Base-by-base conservation (phyloP, 495 filamentous ascomycete genomes). In the Penicillium crystallinum region DNA sequence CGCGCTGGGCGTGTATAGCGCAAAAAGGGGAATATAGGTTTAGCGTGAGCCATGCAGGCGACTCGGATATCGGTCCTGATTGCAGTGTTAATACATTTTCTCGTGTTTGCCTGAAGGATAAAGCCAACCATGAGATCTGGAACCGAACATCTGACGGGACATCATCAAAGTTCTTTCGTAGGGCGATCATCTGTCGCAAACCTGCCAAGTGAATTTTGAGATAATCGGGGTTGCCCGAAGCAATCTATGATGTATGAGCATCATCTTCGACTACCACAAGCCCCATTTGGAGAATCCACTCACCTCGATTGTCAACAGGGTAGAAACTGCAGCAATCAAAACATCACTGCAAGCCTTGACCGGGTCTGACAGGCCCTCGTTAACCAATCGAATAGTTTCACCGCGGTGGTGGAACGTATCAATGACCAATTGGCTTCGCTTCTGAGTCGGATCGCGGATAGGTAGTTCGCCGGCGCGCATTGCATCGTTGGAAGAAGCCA, bases 161-260 rank as follows among this genome's bases (percentile, higher is more conserved):
- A 25, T 77, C 72, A 10, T 70, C 64, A 35, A 77, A 73, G 36
- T 60, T 72, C 23, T 70, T 67, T 43, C 74, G 59, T 51, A 77
- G 55, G n/a, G 63, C 61, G 18, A 77, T 69, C 71, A 77, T 77
- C 57, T 75, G 72, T 36, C 72, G 62, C 46, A 77, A 36, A 0
- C 74, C 74, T n/a, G 71, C 72, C 9, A 77, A 55, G 39, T 77
- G 74, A n/a, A 75, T 72, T 44, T 73, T 73, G 15, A 77, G 47
- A 58, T 74, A 74, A 48, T 77, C 71, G 8, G 71, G 64, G 34
- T 74, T 73, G 4, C 74, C 72, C 6, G 71, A 73, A 12, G 71
- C 71, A 31, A 75, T 74, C 74, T 77, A 25, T 40, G 15, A n/a
- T 34, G 25, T 46, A n/a, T 49, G 3, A 49, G 47, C n/a, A n/a